Evolutionary conservation across 1,139 yeast species (phyloP), one percentile per base, ranked within the genome.

Genomic region (Candida sp.): DNA sequence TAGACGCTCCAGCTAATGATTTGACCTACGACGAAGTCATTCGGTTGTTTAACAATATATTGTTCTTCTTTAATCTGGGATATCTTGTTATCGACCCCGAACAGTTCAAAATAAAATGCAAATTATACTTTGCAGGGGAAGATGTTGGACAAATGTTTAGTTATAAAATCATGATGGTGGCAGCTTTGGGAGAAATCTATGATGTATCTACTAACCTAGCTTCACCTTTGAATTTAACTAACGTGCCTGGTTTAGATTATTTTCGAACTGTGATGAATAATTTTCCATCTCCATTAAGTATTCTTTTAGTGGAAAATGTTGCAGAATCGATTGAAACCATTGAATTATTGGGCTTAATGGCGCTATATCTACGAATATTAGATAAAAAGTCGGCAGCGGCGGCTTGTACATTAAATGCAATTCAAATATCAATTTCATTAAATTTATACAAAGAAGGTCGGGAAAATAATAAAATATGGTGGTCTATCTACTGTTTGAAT

Each of bases 301-400:
- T 51, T 15, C 49, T 52, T 36, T 27, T 54, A 4, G 40, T 56
- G 30, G 47, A 49, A 22, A 49, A 52, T 22, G 40, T 52, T 5
- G 46, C 43, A 12, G 51, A 52, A 21, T 49, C 45, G 5, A 44
- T 63, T 22, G 61, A 63, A 36, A 46, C 61, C 5, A 59, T 63
- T 36, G 67, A 63, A 44, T 42, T 61, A 9, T 54, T 52, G 25
- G 64, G 68, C 3, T 46, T 63, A 33, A 48, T 60, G 4, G 54
- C 67, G 2, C 44, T 62, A n/a, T 63, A 63, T 45, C 43, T 56
- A 22, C 45, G 67, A 40, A 50, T 59, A 6, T 42, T 63, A 7
- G 68, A 63, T 43, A 63, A 63, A 45, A 63, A 63, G 43, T 57
- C 58, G 43, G 56, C 63, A 4, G 59, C 67, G 1, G 58, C 57